Base-by-base conservation (phyloP, 345 rosid species). In the Lenwebbia sp. region DNA sequence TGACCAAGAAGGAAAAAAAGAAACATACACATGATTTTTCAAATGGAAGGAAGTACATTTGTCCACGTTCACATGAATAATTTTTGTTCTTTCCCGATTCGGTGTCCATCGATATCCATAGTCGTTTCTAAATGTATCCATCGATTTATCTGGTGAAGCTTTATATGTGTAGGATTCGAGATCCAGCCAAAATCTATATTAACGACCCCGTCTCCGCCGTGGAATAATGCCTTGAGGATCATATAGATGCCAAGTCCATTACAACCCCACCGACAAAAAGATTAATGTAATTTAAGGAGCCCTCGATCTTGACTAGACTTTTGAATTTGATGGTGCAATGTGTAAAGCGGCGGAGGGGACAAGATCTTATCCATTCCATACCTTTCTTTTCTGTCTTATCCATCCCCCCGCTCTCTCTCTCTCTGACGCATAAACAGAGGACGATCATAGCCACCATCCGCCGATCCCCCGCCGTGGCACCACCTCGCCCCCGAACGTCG, bases 61-160 rank as follows among this genome's bases (percentile, higher is more conserved):
- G 53, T 51, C 15, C 53, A 12, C 14, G 53, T 8, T 15, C 53
- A 13, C 13, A 13, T 51, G 53, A 51, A 44, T 44, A 44, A 6
- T 44, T 6, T 55, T 23, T 55, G 23, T 10, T 9, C 13, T 2
- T 58, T 11, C 15, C 0, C 37, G 0, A 14, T 28, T 14, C 21
- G 1, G 10, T 1, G 6, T 22, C 44, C 1, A 0, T 65, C 23
- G 10, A 65, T 30, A 7, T 33, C 23, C 1, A 3, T 0, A 30
- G 44, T 15, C 44, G 0, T 65, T 33, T 65, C 5, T 10, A 65
- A 65, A 3, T 17, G 23, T 7, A 17, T 17, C 41, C 76, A 17
- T 30, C 41, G 41, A 15, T 65, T 30, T 4, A 7, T 65, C 76
- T 30, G 76, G 44, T 4, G 76, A 10, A 65, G 76, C 76, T 30